Percentiles rank a stretch among this genome's conserved stretches.
Evolutionary conservation across 495 filamentous ascomycete genomes (phyloP).

Genomic region (Podospora fimiseda): DNA sequence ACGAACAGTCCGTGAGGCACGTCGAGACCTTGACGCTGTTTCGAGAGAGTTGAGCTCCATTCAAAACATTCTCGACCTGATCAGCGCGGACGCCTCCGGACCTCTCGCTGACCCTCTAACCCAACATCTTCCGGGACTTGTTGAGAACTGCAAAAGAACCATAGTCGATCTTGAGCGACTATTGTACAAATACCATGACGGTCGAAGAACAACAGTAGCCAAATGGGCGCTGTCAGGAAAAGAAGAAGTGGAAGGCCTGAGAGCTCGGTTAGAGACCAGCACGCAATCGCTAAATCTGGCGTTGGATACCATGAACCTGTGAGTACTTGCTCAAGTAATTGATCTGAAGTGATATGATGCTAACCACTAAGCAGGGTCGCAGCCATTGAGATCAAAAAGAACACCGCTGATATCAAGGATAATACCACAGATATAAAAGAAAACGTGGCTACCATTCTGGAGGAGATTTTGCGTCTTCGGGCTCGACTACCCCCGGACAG

Average conservation of each 20-base stretch:
- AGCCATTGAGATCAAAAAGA: not conserved
- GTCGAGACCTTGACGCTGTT: slow-evolving; percentile 1
- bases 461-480: not conserved
- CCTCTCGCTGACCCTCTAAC: not conserved
- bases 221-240: not conserved
- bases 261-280: not conserved
- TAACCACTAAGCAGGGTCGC: no score
- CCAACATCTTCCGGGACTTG: not conserved
- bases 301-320: not conserved
- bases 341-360: no score
- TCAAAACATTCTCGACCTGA: slow-evolving; percentile 4
- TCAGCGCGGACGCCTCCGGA: not conserved
- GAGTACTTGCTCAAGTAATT: no score
- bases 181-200: not conserved
- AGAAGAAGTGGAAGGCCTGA: not conserved
- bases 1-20: not conserved
- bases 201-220: not conserved
- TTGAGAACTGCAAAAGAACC: not conserved
- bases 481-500: not conserved
- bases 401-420: not conserved
- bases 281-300: not conserved
- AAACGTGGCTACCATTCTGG: not conserved
- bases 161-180: not conserved
- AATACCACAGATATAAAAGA: not conserved
- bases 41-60: slow-evolving; percentile 2